These are phyloP conservation scores for Mrakia hoshinonis DNA, from an alignment of 768 basidiomycete genomes.

Conservation along the genomic window DNA sequence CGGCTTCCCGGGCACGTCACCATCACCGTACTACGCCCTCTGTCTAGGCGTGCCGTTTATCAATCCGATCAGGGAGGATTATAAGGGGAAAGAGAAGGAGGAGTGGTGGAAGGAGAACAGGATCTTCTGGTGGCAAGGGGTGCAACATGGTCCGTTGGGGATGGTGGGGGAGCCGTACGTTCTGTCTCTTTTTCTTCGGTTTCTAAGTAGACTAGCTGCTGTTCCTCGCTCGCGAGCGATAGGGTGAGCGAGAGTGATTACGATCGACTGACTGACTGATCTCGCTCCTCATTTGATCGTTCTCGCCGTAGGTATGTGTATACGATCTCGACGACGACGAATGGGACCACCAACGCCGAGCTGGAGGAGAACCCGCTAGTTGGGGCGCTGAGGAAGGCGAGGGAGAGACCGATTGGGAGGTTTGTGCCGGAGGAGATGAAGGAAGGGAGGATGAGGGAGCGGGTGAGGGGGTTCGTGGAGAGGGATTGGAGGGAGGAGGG, in stretches of 20 bases:
- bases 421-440: slow-evolving; percentile 23
- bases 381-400: not conserved
- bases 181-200: not conserved
- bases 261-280: too few species aligned
- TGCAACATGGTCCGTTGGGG: not conserved
- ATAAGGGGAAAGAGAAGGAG: not conserved
- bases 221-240: not conserved
- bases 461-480: not conserved
- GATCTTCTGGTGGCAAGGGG: slow-evolving; percentile 16
- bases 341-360: not conserved
- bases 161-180: not conserved
- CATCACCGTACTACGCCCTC: slow-evolving; percentile 27
- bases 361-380: not conserved
- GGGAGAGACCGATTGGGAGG: not conserved
- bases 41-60: slow-evolving; percentile 28
- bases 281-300: not conserved
- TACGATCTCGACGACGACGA: not conserved
- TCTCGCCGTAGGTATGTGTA: slow-evolving; percentile 1
- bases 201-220: not conserved
- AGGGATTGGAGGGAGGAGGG: slow-evolving; percentile 5
- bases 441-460: not conserved
- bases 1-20: slow-evolving; percentile 22
- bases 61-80: slow-evolving; percentile 15
- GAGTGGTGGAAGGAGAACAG: slow-evolving; percentile 13
- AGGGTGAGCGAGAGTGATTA: too few species aligned